These are phyloP conservation scores for Clarireedia paspali DNA, from an alignment of 2,329 filamentous ascomycete genomes.

Conservation along the genomic window DNA sequence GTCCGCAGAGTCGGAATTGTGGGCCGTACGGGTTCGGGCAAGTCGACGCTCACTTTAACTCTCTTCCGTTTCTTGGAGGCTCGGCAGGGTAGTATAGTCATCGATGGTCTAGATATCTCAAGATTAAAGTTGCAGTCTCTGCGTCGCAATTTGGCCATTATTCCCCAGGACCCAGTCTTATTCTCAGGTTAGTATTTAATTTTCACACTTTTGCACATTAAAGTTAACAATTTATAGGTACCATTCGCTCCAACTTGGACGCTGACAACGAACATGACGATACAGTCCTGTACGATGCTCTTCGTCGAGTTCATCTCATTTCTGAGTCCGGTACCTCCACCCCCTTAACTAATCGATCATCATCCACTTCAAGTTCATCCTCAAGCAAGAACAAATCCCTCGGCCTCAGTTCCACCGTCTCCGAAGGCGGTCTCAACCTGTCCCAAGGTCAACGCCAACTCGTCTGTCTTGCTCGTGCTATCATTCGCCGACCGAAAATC, in stretches of 20 bases:
- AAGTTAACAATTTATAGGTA: slow-evolving; percentile 34
- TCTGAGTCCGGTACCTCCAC: slow-evolving; percentile 20
- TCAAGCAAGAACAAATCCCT: slow-evolving; percentile 48
- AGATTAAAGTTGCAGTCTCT: slow-evolving; percentile 63
- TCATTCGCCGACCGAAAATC: slow-evolving; percentile 64
- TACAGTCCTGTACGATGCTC: slow-evolving; percentile 58
- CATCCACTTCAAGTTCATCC: slow-evolving; percentile 27
- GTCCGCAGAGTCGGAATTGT: slow-evolving; percentile 56
- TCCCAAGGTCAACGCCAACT: slow-evolving; percentile 72
- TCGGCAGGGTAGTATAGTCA: slow-evolving; percentile 54
- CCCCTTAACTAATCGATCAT: slow-evolving; percentile 23
- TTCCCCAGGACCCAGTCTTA: slow-evolving; percentile 75
- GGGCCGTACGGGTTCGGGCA: slow-evolving; percentile 70
- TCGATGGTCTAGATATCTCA: slow-evolving; percentile 70
- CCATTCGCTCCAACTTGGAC: slow-evolving; percentile 68
- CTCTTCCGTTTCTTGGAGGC: slow-evolving; percentile 73
- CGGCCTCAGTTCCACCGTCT: slow-evolving; percentile 53
- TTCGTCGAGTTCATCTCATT: slow-evolving; percentile 60
- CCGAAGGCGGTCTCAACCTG: slow-evolving; percentile 68
- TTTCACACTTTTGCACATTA: too few species aligned
- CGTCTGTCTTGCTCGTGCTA: slow-evolving; percentile 65
- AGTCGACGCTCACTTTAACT: slow-evolving; percentile 67
- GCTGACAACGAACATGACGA: slow-evolving; percentile 66
- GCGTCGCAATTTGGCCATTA: slow-evolving; percentile 67
- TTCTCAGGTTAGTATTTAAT: slow-evolving; percentile 47